A percentile compares a stretch with the other conserved stretches of the same genome.
These are phyloP conservation scores for Cercophora sp. DNA, from an alignment of 495 filamentous ascomycete species.

Conservation along the genomic window DNA sequence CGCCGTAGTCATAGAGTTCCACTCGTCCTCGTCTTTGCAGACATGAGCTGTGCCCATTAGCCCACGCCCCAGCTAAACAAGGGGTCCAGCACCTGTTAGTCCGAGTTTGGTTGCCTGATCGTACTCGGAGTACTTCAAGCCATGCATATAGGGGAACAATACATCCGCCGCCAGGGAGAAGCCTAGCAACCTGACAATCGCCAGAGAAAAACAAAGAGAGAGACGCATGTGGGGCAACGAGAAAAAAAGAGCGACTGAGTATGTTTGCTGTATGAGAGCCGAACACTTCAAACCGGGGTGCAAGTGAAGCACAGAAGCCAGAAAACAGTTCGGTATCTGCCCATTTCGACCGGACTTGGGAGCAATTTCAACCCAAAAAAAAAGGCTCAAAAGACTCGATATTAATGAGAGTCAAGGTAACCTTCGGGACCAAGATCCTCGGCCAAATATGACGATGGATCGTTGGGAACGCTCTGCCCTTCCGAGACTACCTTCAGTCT, in stretches of 20 bases:
- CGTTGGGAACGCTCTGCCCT: background rate
- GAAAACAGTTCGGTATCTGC: background rate
- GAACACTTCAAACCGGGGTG: no score
- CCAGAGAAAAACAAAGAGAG: conserved; percentile 12
- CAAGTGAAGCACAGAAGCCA: conserved; percentile 3
- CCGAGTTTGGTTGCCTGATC: conserved; percentile 16
- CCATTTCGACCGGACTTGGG: background rate
- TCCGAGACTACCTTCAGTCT: conserved; percentile 7
- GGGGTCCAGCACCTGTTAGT: conserved; percentile 23
- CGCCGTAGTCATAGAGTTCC: conserved; percentile 28
- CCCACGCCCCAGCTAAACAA: no score
- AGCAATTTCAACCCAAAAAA: conserved; percentile 20
- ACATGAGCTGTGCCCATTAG: conserved; percentile 25
- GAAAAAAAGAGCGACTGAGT: background rate
- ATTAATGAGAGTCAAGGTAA: conserved; percentile 27
- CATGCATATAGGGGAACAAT: conserved; percentile 19
- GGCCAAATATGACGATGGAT: conserved; percentile 6
- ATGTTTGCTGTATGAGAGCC: no score
- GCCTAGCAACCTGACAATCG: conserved; percentile 17
- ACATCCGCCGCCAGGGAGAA: conserved; percentile 15
- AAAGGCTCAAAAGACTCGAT: background rate
- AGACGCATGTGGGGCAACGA: conserved; percentile 16
- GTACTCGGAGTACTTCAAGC: conserved; percentile 17
- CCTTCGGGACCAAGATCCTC: background rate
- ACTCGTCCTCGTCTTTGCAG: conserved; percentile 26